Base-by-base conservation (phyloP, 306 rosid genomes). In the Cicer yamashitae region DNA sequence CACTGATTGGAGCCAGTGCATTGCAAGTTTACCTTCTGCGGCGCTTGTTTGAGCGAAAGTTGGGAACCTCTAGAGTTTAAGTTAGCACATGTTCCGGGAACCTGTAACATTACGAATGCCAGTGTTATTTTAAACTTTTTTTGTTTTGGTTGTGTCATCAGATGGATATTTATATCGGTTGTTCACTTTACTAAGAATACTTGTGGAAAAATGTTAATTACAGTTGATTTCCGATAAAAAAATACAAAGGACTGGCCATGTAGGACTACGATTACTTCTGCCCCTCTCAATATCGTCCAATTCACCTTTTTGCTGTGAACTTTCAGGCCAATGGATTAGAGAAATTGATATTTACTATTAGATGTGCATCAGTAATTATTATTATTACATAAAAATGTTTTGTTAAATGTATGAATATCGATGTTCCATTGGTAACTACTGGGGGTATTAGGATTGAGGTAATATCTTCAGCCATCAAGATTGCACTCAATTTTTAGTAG, bases 1-100 rank as follows among this genome's bases (percentile, higher is more conserved):
- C 96, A 3, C 82, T 94, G 6, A 71, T 92, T 41, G 96, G 93
- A 25, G 91, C 90, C 7, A 89, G 97, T 80, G 77, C 83, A 52
- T 90, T 96, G 22, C 99, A 96, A 84, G 96, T 96, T 59, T 85
- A 81, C 64, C 93, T 94, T 74, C 78, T 96, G 65, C 87, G 79
- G 67, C 96, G 96, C 58, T 81, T 96, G 77, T 96, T 96, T 66
- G 92, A 90, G 53, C 77, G 96, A 58, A 96, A 91, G 83, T 81
- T 90, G 63, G 93, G 98, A 30, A 57, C 89, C 51, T 87, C 96
- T 11, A 83, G 96, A 82, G 96, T 92, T 81, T 94, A 90, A 81
- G 68, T 43, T 71, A 22, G 67, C 10, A 10, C 14, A 44, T 63
- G 59, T 51, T 46, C n/a, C 10, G 17, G 20, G 77, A 76, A 45